A percentile compares a stretch with the other conserved stretches of the same genome.
These are phyloP conservation scores for Phytopythium cucurbitacearum DNA, from an alignment of 352 stramenopile genomes.

Conservation along the genomic window DNA sequence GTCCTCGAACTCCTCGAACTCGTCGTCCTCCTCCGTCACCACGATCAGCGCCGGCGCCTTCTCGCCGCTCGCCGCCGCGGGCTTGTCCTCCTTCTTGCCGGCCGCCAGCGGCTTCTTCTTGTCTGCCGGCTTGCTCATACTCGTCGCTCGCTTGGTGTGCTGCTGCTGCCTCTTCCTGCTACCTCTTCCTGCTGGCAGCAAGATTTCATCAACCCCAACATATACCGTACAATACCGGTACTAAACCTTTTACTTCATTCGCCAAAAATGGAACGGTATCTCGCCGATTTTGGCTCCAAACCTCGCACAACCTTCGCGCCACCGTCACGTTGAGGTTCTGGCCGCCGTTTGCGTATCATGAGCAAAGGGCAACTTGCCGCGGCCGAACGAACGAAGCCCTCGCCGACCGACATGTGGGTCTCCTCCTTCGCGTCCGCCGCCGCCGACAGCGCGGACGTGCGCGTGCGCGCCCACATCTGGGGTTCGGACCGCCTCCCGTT, in stretches of 20 bases:
- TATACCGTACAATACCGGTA: background rate
- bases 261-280: too few relatives aligned
- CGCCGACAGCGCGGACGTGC: background rate
- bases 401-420: slow-evolving; percentile 35
- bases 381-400: too few relatives aligned
- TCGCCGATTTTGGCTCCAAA: too few relatives aligned
- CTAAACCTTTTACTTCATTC: too few relatives aligned
- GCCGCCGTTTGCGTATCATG: too few relatives aligned
- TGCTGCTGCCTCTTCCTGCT: background rate
- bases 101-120: slow-evolving; percentile 22
- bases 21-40: slow-evolving; percentile 85
- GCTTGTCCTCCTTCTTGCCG: slow-evolving; percentile 15
- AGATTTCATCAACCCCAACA: background rate
- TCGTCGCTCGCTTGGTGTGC: background rate
- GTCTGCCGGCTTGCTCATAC: slow-evolving; percentile 34
- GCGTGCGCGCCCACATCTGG: slow-evolving; percentile 33
- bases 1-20: slow-evolving; percentile 89
- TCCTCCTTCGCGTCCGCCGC: slow-evolving; percentile 36
- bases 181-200: background rate
- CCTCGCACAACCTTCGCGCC: too few relatives aligned
- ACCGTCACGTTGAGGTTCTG: too few relatives aligned
- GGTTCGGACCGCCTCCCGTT: slow-evolving; percentile 7
- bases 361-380: too few relatives aligned
- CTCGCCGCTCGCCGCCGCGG: slow-evolving; percentile 24
- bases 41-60: slow-evolving; percentile 68